Evolutionary conservation across 768 basidiomycete genomes (phyloP).

Genomic region (Boletellus emodensis): DNA sequence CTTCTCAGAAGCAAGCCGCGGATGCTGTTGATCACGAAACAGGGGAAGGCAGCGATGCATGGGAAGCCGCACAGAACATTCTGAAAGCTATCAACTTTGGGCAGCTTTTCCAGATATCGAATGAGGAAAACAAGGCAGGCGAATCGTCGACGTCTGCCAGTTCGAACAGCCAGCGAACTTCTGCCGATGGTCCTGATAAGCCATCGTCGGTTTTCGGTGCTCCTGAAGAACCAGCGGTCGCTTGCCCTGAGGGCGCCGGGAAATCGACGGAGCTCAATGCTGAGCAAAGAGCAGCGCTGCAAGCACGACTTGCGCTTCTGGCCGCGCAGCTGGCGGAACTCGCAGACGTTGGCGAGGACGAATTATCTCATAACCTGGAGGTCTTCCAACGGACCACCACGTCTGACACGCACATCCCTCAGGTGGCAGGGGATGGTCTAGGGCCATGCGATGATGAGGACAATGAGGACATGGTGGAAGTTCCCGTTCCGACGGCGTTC

Average conservation of each 20-base stretch:
- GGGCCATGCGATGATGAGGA: slow-evolving; percentile 15
- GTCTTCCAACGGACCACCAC: neutral
- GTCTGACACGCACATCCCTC: neutral
- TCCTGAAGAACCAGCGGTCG: slow-evolving; percentile 4
- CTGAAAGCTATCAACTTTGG: slow-evolving; percentile 75
- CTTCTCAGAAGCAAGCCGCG: slow-evolving; percentile 13
- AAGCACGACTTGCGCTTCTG: slow-evolving; percentile 68
- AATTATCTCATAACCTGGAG: slow-evolving; percentile 27
- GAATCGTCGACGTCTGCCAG: slow-evolving; percentile 6
- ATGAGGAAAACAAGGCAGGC: slow-evolving; percentile 20
- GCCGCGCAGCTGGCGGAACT: slow-evolving; percentile 72
- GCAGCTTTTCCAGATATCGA: slow-evolving; percentile 41
- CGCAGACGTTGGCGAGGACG: slow-evolving; percentile 40
- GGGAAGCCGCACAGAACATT: slow-evolving; percentile 76
- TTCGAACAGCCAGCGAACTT: neutral
- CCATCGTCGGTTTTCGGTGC: slow-evolving; percentile 2
- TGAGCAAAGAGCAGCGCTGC: slow-evolving; percentile 60
- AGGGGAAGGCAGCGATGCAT: slow-evolving; percentile 54
- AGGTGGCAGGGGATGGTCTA: slow-evolving; percentile 1
- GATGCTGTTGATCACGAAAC: slow-evolving; percentile 27
- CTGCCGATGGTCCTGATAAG: slow-evolving; percentile 2
- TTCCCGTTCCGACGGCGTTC: slow-evolving; percentile 20
- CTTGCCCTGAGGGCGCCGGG: slow-evolving; percentile 3
- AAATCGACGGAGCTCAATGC: slow-evolving; percentile 31
- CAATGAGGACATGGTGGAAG: slow-evolving; percentile 29